A percentile compares a stretch with the other conserved stretches of the same genome.
phyloP scores from a whole-genome alignment of 306 rosid species.

The Pyrus communis region DNA sequence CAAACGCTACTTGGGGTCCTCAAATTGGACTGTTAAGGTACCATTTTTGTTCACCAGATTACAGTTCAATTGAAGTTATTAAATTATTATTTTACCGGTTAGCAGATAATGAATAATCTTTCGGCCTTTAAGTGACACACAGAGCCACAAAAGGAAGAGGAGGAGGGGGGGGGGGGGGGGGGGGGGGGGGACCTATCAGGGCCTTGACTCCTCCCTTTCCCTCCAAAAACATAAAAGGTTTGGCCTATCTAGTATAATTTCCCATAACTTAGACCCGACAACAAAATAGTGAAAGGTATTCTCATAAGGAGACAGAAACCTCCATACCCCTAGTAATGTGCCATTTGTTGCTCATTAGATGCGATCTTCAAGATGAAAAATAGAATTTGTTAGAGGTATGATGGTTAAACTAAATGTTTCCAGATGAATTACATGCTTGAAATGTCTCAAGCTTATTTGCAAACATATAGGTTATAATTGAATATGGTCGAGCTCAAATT shows the following conservation, averaged over 20 bases:
- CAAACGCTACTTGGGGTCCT: constrained; percentile 83
- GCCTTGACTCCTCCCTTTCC: not conserved
- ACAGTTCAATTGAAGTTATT: not conserved
- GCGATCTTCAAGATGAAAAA: not conserved
- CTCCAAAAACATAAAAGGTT: not conserved
- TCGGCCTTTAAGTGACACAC: not conserved
- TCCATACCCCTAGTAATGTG: not conserved
- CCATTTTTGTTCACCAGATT: not conserved
- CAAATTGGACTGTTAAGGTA: constrained; percentile 90
- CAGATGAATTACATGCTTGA: constrained; percentile 3
- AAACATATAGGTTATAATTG: not conserved
- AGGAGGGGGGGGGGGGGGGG: no score
- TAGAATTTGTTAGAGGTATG: not conserved
- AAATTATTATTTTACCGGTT: not conserved
- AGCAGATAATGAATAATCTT: not conserved
- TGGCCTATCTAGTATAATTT: not conserved
- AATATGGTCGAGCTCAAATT: not conserved
- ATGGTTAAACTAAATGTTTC: not conserved
- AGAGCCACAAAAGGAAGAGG: not conserved
- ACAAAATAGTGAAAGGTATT: not conserved
- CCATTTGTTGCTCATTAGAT: not conserved
- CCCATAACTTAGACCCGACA: not conserved
- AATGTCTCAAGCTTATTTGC: not conserved
- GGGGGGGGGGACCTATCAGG: not conserved
- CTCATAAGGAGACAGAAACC: not conserved